Evolutionary conservation across 2,329 filamentous ascomycete species (phyloP), one percentile per base, ranked within the genome.

Genomic region (Penicillium sp.): DNA sequence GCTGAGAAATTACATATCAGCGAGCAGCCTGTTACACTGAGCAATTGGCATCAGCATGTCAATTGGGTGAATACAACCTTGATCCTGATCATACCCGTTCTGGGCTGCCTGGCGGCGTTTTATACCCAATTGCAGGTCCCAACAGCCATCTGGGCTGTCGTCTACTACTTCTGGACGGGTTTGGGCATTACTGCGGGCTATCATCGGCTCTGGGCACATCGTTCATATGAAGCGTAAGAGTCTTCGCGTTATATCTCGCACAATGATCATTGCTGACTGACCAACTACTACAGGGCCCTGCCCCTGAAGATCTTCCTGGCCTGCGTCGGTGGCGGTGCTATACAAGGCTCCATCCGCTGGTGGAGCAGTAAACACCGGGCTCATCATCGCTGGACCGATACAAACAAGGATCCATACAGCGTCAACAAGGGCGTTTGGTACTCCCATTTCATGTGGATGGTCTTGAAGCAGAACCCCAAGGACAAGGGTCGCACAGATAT

Each of bases 331-430:
- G 89, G 88, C 69, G 90, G 90, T 75, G 89, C 90, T 66, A 89
- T 92, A 53, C 85, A 94, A 75, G 91, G 91, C 55, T 93, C 90
- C 19, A 89, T 92, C 73, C 83, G 90, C 75, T 94, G 90, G 90
- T 95, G 91, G 91, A 87, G 89, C 47, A 85, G 89, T 70, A 89
- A 88, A 69, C 91, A 94, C 79, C 87, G 91, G 66, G 89, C 90
- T 67, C 91, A 94, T 76, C 91, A 95, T 82, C 85, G 91, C 69
- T 94, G 92, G 77, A 94, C 90, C 79, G 91, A 94, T 75, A 94
- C 91, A 69, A 89, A 91, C 49, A 93, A 93, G 35, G 90, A 94
- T 66, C 91, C 91, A 50, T 94, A 94, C 81, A 91, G 88, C n/a
- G 90, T 94, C 68, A 87, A 89, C 78, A 94, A 94, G 82, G 90